Evolutionary conservation across 2,329 filamentous ascomycete genomes (phyloP).

Genomic region (Didymellaceae sp.): DNA sequence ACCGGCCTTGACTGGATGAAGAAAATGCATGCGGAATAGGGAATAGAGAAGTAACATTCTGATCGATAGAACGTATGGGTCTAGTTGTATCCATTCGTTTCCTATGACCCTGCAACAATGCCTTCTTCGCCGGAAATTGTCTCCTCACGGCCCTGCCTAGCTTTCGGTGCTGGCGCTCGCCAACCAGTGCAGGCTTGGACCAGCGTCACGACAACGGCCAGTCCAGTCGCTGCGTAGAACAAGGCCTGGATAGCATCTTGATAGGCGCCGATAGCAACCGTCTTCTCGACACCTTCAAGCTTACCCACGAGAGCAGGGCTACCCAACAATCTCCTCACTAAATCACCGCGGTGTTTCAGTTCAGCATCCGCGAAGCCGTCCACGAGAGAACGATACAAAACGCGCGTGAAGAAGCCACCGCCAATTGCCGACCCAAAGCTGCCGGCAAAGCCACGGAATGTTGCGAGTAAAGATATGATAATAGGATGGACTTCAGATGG

Average conservation of each 20-base stretch:
- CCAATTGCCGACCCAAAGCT: slow-evolving; percentile 82
- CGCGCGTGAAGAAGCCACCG: slow-evolving; percentile 74
- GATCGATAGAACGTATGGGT: no score
- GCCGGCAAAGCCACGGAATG: slow-evolving; percentile 81
- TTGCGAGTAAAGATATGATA: slow-evolving; percentile 75
- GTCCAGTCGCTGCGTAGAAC: slow-evolving; percentile 58
- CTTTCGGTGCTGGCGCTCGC: slow-evolving; percentile 47
- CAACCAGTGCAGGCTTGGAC: slow-evolving; percentile 67
- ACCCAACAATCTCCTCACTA: slow-evolving; percentile 64
- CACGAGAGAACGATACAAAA: slow-evolving; percentile 63
- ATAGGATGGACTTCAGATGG: slow-evolving; percentile 72
- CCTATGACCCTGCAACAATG: slow-evolving; percentile 1
- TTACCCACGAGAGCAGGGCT: slow-evolving; percentile 62
- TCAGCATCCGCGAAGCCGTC: slow-evolving; percentile 61
- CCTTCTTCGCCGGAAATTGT: slow-evolving; percentile 32
- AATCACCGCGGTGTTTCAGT: slow-evolving; percentile 47
- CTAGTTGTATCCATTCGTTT: no score
- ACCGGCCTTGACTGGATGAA: no score
- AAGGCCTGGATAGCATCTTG: slow-evolving; percentile 60
- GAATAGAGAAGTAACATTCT: no score
- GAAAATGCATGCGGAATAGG: no score
- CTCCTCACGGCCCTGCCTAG: slow-evolving; percentile 27
- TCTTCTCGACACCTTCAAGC: slow-evolving; percentile 57
- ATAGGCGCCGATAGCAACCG: slow-evolving; percentile 62
- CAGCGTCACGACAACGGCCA: slow-evolving; percentile 58